phyloP scores from a whole-genome alignment of 108 stramenopile species.

The Pseudonitzschia delicatissima region DNA sequence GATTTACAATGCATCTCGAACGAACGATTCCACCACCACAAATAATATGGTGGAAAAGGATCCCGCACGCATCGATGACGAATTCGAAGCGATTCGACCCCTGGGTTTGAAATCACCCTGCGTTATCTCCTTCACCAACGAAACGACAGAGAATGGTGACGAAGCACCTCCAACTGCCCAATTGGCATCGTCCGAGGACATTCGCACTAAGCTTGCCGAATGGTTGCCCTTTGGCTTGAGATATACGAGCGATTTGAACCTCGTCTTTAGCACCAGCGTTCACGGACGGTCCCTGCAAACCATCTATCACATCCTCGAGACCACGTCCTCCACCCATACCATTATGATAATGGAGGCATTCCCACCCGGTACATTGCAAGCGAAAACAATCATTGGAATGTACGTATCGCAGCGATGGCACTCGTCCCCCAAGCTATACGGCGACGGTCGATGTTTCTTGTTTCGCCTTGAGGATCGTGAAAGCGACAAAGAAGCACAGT shows the following conservation, averaged over 20 bases:
- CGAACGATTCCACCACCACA: background rate
- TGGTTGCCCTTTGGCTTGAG: conserved; percentile 68
- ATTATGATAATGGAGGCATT: conserved; percentile 61
- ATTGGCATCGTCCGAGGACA: conserved; percentile 44
- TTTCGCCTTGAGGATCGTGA: conserved; percentile 43
- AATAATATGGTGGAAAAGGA: background rate
- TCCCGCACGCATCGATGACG: background rate
- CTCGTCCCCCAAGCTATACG: conserved; percentile 48
- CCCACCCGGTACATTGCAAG: background rate
- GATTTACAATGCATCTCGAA: background rate
- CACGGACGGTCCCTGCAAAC: conserved; percentile 73
- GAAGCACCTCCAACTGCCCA: background rate
- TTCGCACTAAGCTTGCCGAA: conserved; percentile 55
- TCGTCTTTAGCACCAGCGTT: conserved; percentile 70
- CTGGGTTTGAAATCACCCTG: background rate
- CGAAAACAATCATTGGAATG: conserved; percentile 51
- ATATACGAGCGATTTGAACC: conserved; percentile 57
- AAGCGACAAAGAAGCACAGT: background rate
- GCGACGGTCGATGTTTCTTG: conserved; percentile 81
- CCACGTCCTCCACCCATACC: conserved; percentile 51
- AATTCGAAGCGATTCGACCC: background rate
- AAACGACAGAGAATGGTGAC: background rate
- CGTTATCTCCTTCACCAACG: background rate
- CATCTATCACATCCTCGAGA: conserved; percentile 49
- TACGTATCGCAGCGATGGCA: conserved; percentile 82